A percentile compares a stretch with the other conserved stretches of the same genome.
phyloP scores from a whole-genome alignment of 2,329 filamentous ascomycete genomes.

The Exserohilum rostratum region DNA sequence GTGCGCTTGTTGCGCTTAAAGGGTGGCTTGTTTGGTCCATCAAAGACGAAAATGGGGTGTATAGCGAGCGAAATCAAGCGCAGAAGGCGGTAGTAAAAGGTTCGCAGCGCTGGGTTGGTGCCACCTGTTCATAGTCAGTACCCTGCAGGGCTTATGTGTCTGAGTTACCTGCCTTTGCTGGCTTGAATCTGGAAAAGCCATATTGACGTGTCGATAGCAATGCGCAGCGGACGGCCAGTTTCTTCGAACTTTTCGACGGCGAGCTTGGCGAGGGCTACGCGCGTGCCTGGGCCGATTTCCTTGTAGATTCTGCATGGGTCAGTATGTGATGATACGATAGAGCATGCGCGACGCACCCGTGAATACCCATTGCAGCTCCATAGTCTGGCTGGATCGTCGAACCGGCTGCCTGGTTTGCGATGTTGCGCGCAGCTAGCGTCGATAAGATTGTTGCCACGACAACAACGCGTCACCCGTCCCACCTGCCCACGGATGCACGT shows the following conservation, averaged over 20 bases:
- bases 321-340: slow-evolving; percentile 3
- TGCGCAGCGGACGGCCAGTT: slow-evolving; percentile 73
- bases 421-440: slow-evolving; percentile 13
- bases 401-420: slow-evolving; percentile 20
- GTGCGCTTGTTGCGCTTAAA: slow-evolving; percentile 87
- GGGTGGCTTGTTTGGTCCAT: slow-evolving; percentile 80
- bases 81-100: slow-evolving; percentile 88
- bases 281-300: slow-evolving; percentile 80
- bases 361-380: slow-evolving; percentile 48
- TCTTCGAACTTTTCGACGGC: slow-evolving; percentile 77
- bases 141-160: not conserved
- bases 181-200: slow-evolving; percentile 96
- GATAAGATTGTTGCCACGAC: slow-evolving; percentile 44
- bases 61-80: slow-evolving; percentile 78
- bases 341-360: slow-evolving; percentile 39
- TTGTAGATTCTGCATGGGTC: slow-evolving; percentile 74
- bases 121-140: slow-evolving; percentile 63
- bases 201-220: slow-evolving; percentile 94
- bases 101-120: slow-evolving; percentile 86
- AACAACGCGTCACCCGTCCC: slow-evolving; percentile 25
- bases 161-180: slow-evolving; percentile 64
- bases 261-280: slow-evolving; percentile 81
- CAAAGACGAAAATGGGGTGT: slow-evolving; percentile 88
- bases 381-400: slow-evolving; percentile 17
- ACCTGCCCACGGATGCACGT: slow-evolving; percentile 20